phyloP scores from a whole-genome alignment of 2,329 filamentous ascomycete species.

The Podosphaera fusca region DNA sequence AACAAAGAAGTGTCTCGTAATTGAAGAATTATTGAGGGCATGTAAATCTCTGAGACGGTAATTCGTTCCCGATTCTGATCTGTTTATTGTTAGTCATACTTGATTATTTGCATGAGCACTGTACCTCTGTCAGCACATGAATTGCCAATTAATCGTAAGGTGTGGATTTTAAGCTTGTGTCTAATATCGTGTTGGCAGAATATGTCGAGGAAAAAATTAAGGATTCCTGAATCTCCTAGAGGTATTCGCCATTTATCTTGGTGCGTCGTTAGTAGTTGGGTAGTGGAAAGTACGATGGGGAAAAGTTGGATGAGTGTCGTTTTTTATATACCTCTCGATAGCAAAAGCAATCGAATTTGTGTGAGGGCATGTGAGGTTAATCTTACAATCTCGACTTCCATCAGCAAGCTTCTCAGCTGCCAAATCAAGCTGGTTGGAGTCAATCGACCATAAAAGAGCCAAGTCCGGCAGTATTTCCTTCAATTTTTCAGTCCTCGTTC shows the following conservation, averaged over 20 bases:
- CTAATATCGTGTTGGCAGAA: conserved; percentile 20
- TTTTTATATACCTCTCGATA: background rate
- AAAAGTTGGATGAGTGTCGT: background rate
- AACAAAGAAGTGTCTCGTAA: conserved; percentile 24
- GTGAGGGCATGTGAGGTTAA: background rate
- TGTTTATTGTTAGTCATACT: conserved; percentile 9
- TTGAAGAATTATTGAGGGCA: conserved; percentile 25
- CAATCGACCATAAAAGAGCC: conserved; percentile 20
- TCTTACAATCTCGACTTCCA: conserved; percentile 30
- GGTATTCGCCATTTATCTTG: conserved; percentile 32
- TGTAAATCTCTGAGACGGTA: conserved; percentile 22
- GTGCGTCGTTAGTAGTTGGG: background rate
- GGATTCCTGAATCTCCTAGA: conserved; percentile 31
- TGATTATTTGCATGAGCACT: background rate
- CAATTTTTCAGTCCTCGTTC: conserved; percentile 11
- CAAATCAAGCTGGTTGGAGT: conserved; percentile 21
- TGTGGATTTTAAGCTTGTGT: conserved; percentile 26
- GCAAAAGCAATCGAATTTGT: background rate
- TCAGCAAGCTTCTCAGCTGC: conserved; percentile 30
- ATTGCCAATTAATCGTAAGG: conserved; percentile 35
- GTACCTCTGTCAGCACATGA: conserved; percentile 36
- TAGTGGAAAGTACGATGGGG: background rate
- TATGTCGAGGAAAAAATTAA: conserved; percentile 30
- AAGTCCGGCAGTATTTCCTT: conserved; percentile 8
- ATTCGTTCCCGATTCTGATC: conserved; percentile 36